Conservation (phyloP, 805 yeast species). For the Zygosaccharomyces bailii region DNA sequence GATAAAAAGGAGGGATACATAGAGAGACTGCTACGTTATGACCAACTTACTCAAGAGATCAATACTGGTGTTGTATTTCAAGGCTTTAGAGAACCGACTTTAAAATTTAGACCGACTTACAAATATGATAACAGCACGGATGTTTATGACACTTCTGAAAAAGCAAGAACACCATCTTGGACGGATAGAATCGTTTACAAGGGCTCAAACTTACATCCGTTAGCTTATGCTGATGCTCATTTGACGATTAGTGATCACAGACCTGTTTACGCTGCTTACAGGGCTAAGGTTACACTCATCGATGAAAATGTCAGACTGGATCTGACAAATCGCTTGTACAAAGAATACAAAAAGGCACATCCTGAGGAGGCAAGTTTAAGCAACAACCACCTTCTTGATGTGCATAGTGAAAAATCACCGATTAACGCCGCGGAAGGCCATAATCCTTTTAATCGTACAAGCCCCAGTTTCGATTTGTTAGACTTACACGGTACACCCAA, state of each 20-base stretch:
- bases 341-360: conserved; percentile 45
- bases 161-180: conserved; percentile 93
- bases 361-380: conserved; percentile 26
- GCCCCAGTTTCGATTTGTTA: conserved; percentile 11
- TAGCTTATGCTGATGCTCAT: conserved; percentile 65
- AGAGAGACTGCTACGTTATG: conserved; percentile 55
- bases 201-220: conserved; percentile 56
- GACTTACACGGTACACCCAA: conserved; percentile 11
- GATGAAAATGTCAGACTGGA: conserved; percentile 58
- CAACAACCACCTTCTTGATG: conserved; percentile 10
- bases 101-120: conserved; percentile 84
- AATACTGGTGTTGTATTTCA: conserved; percentile 67
- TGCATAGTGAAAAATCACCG: conserved; percentile 8
- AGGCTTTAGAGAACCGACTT: conserved; percentile 70
- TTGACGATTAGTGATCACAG: conserved; percentile 80
- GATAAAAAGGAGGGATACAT: conserved; percentile 39
- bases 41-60: conserved; percentile 78
- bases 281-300: conserved; percentile 60
- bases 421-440: not conserved
- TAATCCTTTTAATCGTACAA: conserved; percentile 1
- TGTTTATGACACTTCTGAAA: conserved; percentile 82
- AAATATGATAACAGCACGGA: conserved; percentile 84
- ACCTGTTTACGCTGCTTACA: conserved; percentile 83
- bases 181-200: conserved; percentile 80
- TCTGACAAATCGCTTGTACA: conserved; percentile 57